A percentile compares a stretch with the other conserved stretches of the same genome.
Evolutionary conservation across 352 stramenopile genomes (phyloP).

Genomic region (Elongisporangium senticosum): DNA sequence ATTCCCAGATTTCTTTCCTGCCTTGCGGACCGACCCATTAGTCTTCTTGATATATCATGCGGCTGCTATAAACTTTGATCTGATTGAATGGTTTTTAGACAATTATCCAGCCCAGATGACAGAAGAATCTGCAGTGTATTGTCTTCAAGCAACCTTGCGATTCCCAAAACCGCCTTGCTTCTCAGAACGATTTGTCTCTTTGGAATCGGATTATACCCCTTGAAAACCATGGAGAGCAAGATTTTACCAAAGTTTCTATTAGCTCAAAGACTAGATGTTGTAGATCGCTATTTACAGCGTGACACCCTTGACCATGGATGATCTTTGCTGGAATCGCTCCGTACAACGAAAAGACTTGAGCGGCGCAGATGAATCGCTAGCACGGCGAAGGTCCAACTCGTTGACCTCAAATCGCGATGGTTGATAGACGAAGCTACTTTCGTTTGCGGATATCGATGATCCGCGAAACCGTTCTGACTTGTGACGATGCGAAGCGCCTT

Average conservation of each 20-base stretch:
- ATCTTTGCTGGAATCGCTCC: neutral
- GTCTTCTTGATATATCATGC: slow-evolving; percentile 1
- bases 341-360: neutral
- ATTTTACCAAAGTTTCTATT: neutral
- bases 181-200: neutral
- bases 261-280: neutral
- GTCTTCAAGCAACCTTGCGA: neutral
- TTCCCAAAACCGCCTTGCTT: neutral
- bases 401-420: neutral
- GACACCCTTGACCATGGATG: neutral
- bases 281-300: neutral
- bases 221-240: neutral
- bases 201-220: neutral
- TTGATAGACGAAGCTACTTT: neutral
- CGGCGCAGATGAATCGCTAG: neutral
- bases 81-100: neutral
- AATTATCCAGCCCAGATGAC: neutral
- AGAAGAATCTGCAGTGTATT: neutral
- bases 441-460: neutral
- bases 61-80: neutral
- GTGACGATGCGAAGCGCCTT: neutral
- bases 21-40: neutral
- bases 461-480: neutral
- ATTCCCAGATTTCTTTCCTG: neutral
- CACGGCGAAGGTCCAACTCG: neutral